These are phyloP conservation scores for Podospora fimiseda DNA, from an alignment of 495 filamentous ascomycete genomes.

Conservation along the genomic window DNA sequence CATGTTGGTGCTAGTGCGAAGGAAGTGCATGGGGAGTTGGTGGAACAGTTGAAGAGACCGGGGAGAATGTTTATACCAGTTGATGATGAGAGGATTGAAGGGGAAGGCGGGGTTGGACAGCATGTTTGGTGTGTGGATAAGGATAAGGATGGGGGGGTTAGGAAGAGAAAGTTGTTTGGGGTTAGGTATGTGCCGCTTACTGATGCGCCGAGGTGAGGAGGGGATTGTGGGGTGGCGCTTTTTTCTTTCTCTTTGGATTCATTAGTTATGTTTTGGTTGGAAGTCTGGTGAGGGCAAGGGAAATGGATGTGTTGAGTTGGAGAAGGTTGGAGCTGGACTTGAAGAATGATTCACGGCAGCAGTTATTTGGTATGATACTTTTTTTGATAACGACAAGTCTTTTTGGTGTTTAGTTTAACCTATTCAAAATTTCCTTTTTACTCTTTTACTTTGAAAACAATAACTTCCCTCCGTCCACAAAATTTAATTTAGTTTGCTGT, in stretches of 20 bases:
- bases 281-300: too few relatives aligned
- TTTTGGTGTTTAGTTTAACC: too few relatives aligned
- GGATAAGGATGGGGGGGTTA: constrained; percentile 66
- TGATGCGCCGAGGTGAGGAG: constrained; percentile 54
- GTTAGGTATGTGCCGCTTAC: constrained; percentile 94
- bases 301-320: too few relatives aligned
- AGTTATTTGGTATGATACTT: too few relatives aligned
- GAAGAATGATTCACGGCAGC: too few relatives aligned
- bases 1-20: constrained; percentile 89
- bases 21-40: constrained; percentile 62
- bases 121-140: constrained; percentile 91
- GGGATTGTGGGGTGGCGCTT: neutral
- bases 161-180: constrained; percentile 67
- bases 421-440: too few relatives aligned
- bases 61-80: constrained; percentile 87
- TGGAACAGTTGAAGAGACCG: constrained; percentile 72
- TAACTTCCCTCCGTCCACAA: too few relatives aligned
- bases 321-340: too few relatives aligned
- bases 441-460: too few relatives aligned
- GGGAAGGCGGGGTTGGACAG: constrained; percentile 43
- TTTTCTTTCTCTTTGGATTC: too few relatives aligned
- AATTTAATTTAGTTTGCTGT: too few relatives aligned
- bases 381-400: too few relatives aligned
- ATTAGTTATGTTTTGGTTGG: neutral
- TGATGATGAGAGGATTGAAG: constrained; percentile 54